Percentiles rank a stretch among this genome's conserved stretches.
phyloP scores from a whole-genome alignment of 768 basidiomycete genomes.

The Xerocomellus intermedius region DNA sequence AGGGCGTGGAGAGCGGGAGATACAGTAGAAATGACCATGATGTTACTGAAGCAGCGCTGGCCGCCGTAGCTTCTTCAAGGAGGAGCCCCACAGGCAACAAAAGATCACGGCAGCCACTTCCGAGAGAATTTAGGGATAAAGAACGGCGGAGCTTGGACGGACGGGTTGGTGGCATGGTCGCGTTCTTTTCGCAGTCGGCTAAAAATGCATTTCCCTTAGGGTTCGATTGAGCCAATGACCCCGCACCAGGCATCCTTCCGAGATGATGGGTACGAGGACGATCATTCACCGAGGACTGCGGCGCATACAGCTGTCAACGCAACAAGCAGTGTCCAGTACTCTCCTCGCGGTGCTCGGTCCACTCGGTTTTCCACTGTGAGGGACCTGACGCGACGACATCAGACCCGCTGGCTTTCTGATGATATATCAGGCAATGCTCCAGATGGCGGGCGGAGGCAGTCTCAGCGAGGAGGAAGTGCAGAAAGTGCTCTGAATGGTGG shows the following conservation, averaged over 20 bases:
- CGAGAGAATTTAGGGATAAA: slow-evolving; percentile 45
- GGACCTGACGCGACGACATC: slow-evolving; percentile 48
- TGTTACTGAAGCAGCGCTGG: slow-evolving; percentile 57
- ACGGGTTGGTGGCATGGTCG: slow-evolving; percentile 33
- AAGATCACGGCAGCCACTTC: slow-evolving; percentile 51
- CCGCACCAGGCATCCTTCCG: slow-evolving; percentile 33
- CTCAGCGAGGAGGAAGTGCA: slow-evolving; percentile 62
- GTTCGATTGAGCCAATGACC: slow-evolving; percentile 39
- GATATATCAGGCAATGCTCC: slow-evolving; percentile 36
- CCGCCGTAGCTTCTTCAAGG: slow-evolving; percentile 57
- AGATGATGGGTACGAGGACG: slow-evolving; percentile 21
- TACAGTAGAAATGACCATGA: slow-evolving; percentile 31
- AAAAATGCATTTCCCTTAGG: slow-evolving; percentile 20
- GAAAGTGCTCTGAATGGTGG: slow-evolving; percentile 57
- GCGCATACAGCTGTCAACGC: slow-evolving; percentile 21
- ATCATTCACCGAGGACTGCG: slow-evolving; percentile 25
- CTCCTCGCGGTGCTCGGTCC: slow-evolving; percentile 31
- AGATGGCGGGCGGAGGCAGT: slow-evolving; percentile 50
- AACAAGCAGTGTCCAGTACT: slow-evolving; percentile 24
- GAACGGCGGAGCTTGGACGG: slow-evolving; percentile 40
- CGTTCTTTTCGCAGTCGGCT: not conserved
- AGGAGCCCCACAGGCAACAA: slow-evolving; percentile 44
- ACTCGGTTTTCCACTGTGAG: slow-evolving; percentile 47
- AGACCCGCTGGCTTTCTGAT: slow-evolving; percentile 54
- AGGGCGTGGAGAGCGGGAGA: slow-evolving; percentile 23